Evolutionary conservation across 495 filamentous ascomycete genomes (phyloP), one percentile per base, ranked within the genome.

Genomic region (Aspergillus olivimuriae): DNA sequence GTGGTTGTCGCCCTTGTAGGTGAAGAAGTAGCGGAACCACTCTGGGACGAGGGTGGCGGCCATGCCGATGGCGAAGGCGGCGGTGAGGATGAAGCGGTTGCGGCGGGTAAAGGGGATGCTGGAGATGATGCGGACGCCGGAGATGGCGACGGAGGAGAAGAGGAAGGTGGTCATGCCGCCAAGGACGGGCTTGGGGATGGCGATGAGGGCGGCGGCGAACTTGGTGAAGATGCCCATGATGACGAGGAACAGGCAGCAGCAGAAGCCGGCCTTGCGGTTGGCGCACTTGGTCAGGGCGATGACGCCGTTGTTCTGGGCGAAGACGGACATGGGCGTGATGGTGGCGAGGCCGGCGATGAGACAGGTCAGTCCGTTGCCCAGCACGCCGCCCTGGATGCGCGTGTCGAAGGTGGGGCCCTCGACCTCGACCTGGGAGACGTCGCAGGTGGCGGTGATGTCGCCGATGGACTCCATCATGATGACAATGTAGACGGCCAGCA

Each of bases 141-240:
- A 92, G 12, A 94, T 80, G 14, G 86, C 84, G 19, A 96, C 90
- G 7, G 86, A 75, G 47, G 74, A 76, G 69, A 95, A 95, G 12
- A 96, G 73, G 65, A 95, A 95, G 2, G 87, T 90, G 0, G 90
- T 95, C 87, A 96, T 94, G 22, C 90, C 90, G 39, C 89, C 89
- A 4, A 95, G 70, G 1, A 94, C 88, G 2, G 90, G 51, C 20
- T 74, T 66, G 0, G 90, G 90, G 50, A 95, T 95, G 31, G 88
- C 70, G 8, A 91, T 84, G 1, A 95, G 76, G 1, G 86, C 75
- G 1, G 90, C 89, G n/a, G 89, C 87, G 60, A 95, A 94, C 51
- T 95, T 95, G 44, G 87, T 81, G 63, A 95, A 94, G 49, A 95
- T 70, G 32, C 89, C 89, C 84, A 90, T 89, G 58, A 95, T 58